Conservation (phyloP, 83 land plant genomes). For the Diphasiastrum complanatum region DNA sequence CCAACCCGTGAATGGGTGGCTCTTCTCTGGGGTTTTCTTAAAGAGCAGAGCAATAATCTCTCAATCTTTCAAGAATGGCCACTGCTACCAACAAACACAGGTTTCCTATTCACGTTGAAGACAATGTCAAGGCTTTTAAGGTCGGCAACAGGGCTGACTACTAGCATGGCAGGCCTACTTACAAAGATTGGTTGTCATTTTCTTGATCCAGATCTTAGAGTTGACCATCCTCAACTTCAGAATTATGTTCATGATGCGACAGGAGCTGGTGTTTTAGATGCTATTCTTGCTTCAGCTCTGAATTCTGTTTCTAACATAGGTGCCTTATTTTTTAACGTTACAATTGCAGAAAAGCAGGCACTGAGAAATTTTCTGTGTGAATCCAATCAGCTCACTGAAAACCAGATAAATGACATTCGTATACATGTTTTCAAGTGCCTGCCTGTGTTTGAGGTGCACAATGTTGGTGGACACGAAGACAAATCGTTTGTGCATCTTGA, state of each 20-base stretch:
- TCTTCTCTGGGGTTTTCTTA: conserved; percentile 68
- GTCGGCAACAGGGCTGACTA: conserved; percentile 33
- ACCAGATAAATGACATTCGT: conserved; percentile 35
- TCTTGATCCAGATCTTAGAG: conserved; percentile 36
- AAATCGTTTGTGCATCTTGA: conserved; percentile 45
- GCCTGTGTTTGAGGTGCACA: conserved; percentile 65
- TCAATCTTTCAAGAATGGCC: conserved; percentile 67
- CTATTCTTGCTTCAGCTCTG: conserved; percentile 43
- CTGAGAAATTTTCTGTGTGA: conserved; percentile 61
- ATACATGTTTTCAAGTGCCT: conserved; percentile 47
- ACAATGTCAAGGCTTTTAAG: conserved; percentile 46
- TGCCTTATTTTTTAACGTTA: conserved; percentile 30
- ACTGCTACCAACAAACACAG: conserved; percentile 61
- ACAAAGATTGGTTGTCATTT: conserved; percentile 72
- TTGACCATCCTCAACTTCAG: conserved; percentile 53
- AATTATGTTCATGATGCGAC: conserved; percentile 53
- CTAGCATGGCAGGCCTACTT: conserved; percentile 40
- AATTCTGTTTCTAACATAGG: conserved; percentile 21
- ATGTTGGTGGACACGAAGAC: conserved; percentile 18
- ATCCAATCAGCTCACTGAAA: conserved; percentile 58
- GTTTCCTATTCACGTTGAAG: conserved; percentile 49
- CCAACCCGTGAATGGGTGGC: conserved; percentile 58
- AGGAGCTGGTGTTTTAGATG: conserved; percentile 59
- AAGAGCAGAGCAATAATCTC: conserved; percentile 40
- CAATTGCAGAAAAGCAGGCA: conserved; percentile 43